Conservation (phyloP, 176 grass and related monocot species). For the Poa annua region DNA sequence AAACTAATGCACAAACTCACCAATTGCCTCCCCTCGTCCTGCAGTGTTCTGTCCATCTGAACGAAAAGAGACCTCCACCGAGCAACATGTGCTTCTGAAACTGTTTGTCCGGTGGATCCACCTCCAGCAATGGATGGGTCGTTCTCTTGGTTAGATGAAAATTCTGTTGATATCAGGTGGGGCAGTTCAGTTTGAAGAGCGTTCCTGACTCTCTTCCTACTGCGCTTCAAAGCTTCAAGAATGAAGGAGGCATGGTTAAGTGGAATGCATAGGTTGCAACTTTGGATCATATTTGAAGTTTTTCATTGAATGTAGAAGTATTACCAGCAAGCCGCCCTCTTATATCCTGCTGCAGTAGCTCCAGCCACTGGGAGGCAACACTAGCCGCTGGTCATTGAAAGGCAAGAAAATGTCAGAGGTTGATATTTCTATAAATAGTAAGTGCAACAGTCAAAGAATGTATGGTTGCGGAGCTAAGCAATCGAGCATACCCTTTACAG, state of each 20-base stretch:
- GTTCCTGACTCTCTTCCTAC: slow-evolving; percentile 74
- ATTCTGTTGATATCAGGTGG: slow-evolving; percentile 78
- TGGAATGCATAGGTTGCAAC: slow-evolving; percentile 10
- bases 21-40: slow-evolving; percentile 80
- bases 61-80: slow-evolving; percentile 84
- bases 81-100: slow-evolving; percentile 69
- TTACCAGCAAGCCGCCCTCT: slow-evolving; percentile 94
- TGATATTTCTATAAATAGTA: slow-evolving; percentile 32
- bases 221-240: slow-evolving; percentile 79
- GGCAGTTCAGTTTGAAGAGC: slow-evolving; percentile 85
- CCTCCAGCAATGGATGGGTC: slow-evolving; percentile 45
- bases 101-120: slow-evolving; percentile 47
- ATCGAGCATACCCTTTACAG: slow-evolving; percentile 68
- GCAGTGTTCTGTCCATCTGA: slow-evolving; percentile 88
- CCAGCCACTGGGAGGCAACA: slow-evolving; percentile 92
- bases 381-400: slow-evolving; percentile 68
- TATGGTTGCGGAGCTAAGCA: slow-evolving; percentile 12
- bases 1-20: slow-evolving; percentile 53
- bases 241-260: not conserved
- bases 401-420: slow-evolving; percentile 35
- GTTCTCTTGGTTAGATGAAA: slow-evolving; percentile 70
- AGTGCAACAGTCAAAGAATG: not conserved
- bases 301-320: slow-evolving; percentile 9
- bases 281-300: not conserved
- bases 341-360: slow-evolving; percentile 88